phyloP scores from a whole-genome alignment of 2,329 filamentous ascomycete species.

The Nigrospora sphaerica region DNA sequence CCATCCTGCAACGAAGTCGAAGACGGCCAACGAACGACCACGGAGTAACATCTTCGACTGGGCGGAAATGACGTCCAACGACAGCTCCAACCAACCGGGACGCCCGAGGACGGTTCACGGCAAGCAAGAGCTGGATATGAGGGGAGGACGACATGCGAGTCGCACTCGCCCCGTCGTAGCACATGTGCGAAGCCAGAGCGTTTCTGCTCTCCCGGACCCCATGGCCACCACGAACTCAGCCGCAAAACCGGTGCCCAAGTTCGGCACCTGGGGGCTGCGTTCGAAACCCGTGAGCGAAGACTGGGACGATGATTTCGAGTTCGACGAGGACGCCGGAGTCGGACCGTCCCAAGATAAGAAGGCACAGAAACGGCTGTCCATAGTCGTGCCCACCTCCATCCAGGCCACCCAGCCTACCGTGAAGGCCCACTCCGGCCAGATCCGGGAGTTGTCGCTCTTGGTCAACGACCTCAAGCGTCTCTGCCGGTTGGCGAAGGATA shows the following conservation, averaged over 20 bases:
- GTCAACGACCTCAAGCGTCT: slow-evolving; percentile 80
- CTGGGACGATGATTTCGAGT: slow-evolving; percentile 87
- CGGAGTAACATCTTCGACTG: slow-evolving; percentile 72
- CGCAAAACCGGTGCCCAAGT: slow-evolving; percentile 57
- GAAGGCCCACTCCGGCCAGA: slow-evolving; percentile 75
- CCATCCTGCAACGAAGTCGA: slow-evolving; percentile 25
- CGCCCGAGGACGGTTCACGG: slow-evolving; percentile 70
- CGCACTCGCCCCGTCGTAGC: slow-evolving; percentile 62
- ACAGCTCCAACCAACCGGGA: slow-evolving; percentile 52
- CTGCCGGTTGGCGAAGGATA: slow-evolving; percentile 60
- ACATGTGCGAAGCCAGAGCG: slow-evolving; percentile 75
- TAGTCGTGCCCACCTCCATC: slow-evolving; percentile 74
- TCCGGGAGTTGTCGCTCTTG: slow-evolving; percentile 71
- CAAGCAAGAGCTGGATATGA: slow-evolving; percentile 63
- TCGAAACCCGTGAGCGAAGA: slow-evolving; percentile 76
- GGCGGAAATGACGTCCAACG: slow-evolving; percentile 59
- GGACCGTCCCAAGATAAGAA: slow-evolving; percentile 29
- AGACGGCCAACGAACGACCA: slow-evolving; percentile 38
- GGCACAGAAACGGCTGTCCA: slow-evolving; percentile 33
- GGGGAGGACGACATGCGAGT: slow-evolving; percentile 61
- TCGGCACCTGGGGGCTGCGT: slow-evolving; percentile 76
- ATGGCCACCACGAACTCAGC: slow-evolving; percentile 31
- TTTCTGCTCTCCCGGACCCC: slow-evolving; percentile 63
- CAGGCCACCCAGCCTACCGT: slow-evolving; percentile 77
- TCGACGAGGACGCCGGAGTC: slow-evolving; percentile 38